Base-by-base conservation (phyloP, 192 early-diverging fungal genomes). In the Neocallimastix lanati region DNA sequence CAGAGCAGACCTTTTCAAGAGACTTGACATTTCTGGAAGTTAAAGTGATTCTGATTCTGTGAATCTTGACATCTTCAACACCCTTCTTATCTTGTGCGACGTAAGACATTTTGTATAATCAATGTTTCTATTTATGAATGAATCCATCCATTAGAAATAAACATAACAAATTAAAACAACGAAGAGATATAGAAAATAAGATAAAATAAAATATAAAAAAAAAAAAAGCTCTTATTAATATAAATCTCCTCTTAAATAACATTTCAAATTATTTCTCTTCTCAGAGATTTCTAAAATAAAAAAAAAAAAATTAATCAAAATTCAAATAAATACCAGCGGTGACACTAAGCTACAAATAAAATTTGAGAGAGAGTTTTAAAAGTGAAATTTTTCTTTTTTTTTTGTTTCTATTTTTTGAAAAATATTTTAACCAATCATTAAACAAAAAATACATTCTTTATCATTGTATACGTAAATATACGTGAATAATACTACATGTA, bases 1-100 rank as follows among this genome's bases (percentile, higher is more conserved):
- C 96, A 76, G 92, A 86, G 91, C 93, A 98, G 84, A 98, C 95
- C 93, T 98, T 99, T 90, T 99, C 97, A 86, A 99, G 92, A 93
- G 93, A 96, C 93, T 95, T 94, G 88, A 98, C 96, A 88, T 98
- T 98, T 84, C 94, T 93, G 82, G 94, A 96, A 83, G 96, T 96
- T 84, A 99, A 92, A 86, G 97, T 99, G 88, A 99, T 99, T 82
- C 97, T 92, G 88, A 99, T 99, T 90, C 95, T 94, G 96, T 99
- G 97, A 87, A 96, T 93, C 86, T 88, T 91, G 77, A 84, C 83
- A 77, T 88, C 87, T 82, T 90, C 88, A 81, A 85, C 83, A 80
- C 84, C 86, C 37, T 79, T 81, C 84, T 90, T 90, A 30, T 78
- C 35, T 77, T 29, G 80, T 35, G 77, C n/a, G n/a, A n/a, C 77